phyloP scores from a whole-genome alignment of 2,329 filamentous ascomycete genomes.

The Talaromyces sp. region DNA sequence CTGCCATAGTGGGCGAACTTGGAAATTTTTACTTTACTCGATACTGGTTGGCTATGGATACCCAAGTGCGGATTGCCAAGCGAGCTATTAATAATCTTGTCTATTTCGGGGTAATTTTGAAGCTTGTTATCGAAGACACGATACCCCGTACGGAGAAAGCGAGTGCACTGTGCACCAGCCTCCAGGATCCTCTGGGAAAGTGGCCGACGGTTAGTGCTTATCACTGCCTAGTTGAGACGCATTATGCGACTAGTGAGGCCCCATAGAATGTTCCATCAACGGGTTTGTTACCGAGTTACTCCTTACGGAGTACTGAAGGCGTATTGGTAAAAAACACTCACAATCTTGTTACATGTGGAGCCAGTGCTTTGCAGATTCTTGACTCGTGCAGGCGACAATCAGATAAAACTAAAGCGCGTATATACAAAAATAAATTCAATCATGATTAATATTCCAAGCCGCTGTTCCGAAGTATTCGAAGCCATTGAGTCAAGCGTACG shows the following conservation, averaged over 20 bases:
- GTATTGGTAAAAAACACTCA: background rate
- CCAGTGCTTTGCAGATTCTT: background rate
- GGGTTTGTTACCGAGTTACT: background rate
- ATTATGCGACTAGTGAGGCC: background rate
- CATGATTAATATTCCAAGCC: background rate
- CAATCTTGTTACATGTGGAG: too few relatives aligned
- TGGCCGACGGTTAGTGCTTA: too few relatives aligned
- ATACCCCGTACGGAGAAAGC: background rate
- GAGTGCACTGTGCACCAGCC: too few relatives aligned
- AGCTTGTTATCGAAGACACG: background rate
- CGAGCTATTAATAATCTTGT: background rate
- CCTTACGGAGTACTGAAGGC: too few relatives aligned
- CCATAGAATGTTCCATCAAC: background rate
- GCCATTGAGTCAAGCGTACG: background rate
- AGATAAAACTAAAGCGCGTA: background rate
- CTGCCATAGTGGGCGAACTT: too few relatives aligned
- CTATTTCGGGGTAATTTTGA: background rate
- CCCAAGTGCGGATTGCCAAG: background rate
- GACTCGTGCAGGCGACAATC: background rate
- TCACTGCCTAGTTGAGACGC: too few relatives aligned
- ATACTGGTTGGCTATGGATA: background rate
- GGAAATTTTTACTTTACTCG: background rate
- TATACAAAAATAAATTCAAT: background rate
- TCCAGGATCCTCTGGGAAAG: too few relatives aligned
- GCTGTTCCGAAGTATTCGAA: background rate